Evolutionary conservation across 495 filamentous ascomycete genomes (phyloP), one percentile per base, ranked within the genome.

Genomic region (Aspergillus steynii): DNA sequence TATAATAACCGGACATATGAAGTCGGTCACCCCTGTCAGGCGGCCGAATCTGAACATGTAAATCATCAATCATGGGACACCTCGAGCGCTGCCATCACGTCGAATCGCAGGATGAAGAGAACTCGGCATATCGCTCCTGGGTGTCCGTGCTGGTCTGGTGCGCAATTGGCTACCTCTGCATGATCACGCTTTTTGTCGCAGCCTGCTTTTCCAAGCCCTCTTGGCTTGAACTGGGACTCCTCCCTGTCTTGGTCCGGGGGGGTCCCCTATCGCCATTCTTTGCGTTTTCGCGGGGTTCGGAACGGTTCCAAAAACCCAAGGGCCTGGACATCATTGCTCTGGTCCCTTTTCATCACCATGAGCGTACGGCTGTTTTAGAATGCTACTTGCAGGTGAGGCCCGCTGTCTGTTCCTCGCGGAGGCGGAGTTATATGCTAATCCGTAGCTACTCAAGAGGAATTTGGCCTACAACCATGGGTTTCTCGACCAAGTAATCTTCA

Each of bases 401-500:
- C 2, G 29, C 12, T 26, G 3, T 1, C 15, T 4, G 5, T 26
- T 20, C 31, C 3, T n/a, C 8, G 10, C 46, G 10, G 8, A 2
- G n/a, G 31, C 26, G 15, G 28, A 2, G 5, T 5, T 29, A 48
- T 34, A 25, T 20, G 20, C 20, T 20, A 20, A 20, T 20, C 20
- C 20, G 0, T 47, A 28, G 12, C 15, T 54, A 26, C 7, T 53
- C 10, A 42, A 81, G 75, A 76, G 76, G 68, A 86, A 86, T 55
- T 66, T 86, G 12, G 76, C 71, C 42, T 65, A 70, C 1, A 83
- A 85, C 54, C 76, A 77, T 45, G 83, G 83, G 5, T 76, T 80
- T 51, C 72, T 85, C 10, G 82, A 86, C 55, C 75, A 80, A 51
- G 80, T 85, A 29, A 68, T 80, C 42, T 85, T 84, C 60, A 70